These are phyloP conservation scores for Colletotrichum simmondsii DNA, from an alignment of 2,329 filamentous ascomycete species.

Conservation along the genomic window DNA sequence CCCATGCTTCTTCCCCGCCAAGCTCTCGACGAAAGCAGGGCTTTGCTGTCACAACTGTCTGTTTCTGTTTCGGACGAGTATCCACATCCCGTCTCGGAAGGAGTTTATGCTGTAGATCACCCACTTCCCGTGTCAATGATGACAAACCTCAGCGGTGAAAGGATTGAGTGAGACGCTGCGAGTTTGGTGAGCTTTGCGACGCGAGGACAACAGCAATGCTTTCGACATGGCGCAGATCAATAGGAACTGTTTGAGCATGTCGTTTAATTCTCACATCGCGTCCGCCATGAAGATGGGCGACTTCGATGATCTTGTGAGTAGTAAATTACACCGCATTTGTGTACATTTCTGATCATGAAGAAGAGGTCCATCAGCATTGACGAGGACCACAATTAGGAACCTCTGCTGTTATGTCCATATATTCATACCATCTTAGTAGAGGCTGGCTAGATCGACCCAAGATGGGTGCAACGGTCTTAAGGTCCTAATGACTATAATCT, in stretches of 20 bases:
- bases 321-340: neutral
- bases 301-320: neutral
- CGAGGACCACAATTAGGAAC: no score
- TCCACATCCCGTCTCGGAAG: constrained; percentile 10
- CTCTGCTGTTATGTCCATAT: no score
- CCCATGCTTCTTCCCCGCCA: neutral
- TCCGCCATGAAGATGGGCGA: neutral
- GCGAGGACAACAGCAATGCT: neutral
- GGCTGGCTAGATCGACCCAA: no score
- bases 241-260: neutral
- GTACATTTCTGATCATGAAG: neutral
- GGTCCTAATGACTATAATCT: no score
- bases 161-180: neutral
- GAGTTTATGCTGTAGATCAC: neutral
- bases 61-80: neutral
- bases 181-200: neutral
- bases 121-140: neutral
- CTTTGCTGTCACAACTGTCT: neutral
- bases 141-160: neutral
- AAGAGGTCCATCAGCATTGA: no score
- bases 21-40: neutral
- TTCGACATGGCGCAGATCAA: neutral
- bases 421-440: no score
- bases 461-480: no score
- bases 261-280: neutral